Base-by-base conservation (phyloP, 2,329 filamentous ascomycete species). In the Aspergillus jensenii region DNA sequence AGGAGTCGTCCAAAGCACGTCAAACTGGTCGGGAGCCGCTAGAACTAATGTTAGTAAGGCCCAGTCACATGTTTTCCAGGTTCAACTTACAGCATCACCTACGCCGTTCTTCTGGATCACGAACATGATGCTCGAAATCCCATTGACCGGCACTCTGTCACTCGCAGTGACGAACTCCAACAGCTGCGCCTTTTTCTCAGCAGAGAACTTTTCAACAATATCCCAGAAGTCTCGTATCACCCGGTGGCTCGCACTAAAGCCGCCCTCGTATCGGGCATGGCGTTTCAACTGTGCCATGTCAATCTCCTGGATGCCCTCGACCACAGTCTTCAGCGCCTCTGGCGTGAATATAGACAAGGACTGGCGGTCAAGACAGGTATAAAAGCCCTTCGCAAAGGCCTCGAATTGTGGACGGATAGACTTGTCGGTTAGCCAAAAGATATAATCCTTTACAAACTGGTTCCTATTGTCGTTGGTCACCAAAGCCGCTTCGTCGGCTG, bases 111-210 rank as follows among this genome's bases (percentile, higher is more conserved):
- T 87, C 74, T 93, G 89, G 44, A 99, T 83, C 14, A 90, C 85
- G 73, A 98, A 98, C 68, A 90, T 87, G 47, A 98, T 79, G 66
- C 90, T 91, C 62, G 85, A 84, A 69, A 93, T 86, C 3, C 95
- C 95, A 19, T 90, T 92, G 0, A 96, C 90, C 0, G 95, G 95
- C 2, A 98, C 85, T 2, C 95, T 84, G 69, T 97, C 93, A 66
- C 88, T 93, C 0, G 93, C 93, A 14, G 95, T 99, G 31, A 99
- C 93, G 68, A 99, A 99, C 72, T 97, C 92, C 33, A 99, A 81
- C 35, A 99, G 78, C 67, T 85, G 86, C 52, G 87, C 84, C 74
- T 89, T 89, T 80, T 93, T 89, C 45, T 83, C 80, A 15, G 88
- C 81, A 9, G 76, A 65, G 55, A 77, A 80, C 15, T 82, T 69